Evolutionary conservation across 116 monocot genomes (phyloP).

Genomic region (Cymodocea nodosa): DNA sequence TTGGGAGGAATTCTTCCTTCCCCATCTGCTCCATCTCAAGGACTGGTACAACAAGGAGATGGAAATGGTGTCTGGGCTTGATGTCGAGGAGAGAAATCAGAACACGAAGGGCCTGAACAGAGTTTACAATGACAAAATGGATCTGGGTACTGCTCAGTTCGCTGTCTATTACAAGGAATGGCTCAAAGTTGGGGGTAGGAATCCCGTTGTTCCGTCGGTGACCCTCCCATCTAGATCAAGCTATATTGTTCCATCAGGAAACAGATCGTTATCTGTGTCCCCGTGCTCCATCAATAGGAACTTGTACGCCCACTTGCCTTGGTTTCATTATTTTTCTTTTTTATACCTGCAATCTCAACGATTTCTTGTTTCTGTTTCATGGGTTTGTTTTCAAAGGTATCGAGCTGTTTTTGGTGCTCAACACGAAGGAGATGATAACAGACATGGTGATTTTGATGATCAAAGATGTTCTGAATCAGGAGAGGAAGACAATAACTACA

Average conservation of each 20-base stretch:
- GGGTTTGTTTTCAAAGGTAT: conserved; percentile 2
- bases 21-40: conserved; percentile 67
- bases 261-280: conserved; percentile 18
- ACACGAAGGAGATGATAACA: background rate
- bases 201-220: conserved; percentile 36
- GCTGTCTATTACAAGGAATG: conserved; percentile 86
- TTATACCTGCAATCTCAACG: no score
- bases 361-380: background rate
- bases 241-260: conserved; percentile 8
- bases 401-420: conserved; percentile 13
- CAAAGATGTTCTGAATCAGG: conserved; percentile 1
- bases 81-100: conserved; percentile 25
- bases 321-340: background rate
- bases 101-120: conserved; percentile 37
- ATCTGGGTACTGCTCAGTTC: conserved; percentile 53
- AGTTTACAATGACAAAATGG: conserved; percentile 63
- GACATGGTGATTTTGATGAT: background rate
- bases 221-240: conserved; percentile 29
- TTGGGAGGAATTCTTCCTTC: conserved; percentile 81
- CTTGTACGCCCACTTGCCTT: conserved; percentile 24
- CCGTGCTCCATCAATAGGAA: conserved; percentile 27
- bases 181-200: conserved; percentile 41
- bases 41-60: conserved; percentile 53
- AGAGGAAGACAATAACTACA: conserved; percentile 12
- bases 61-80: conserved; percentile 20